phyloP scores from a whole-genome alignment of 371 early-diverging fungal species.

The Blastocladiella emersonii region DNA sequence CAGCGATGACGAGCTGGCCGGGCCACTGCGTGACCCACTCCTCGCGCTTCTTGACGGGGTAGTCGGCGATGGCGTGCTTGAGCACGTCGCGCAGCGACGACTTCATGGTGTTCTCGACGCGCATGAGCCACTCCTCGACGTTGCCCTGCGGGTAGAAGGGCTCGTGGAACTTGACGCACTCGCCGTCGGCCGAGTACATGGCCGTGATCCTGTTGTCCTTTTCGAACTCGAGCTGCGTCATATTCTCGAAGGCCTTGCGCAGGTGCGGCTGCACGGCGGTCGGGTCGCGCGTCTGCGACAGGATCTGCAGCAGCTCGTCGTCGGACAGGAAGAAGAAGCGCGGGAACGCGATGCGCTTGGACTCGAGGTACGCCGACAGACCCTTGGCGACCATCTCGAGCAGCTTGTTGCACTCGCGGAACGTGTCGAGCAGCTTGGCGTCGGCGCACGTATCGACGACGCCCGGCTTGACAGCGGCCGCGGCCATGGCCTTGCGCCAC shows the following conservation, averaged over 20 bases:
- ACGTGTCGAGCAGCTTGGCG: constrained; percentile 33
- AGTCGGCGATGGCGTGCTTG: constrained; percentile 24
- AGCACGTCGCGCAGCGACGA: constrained; percentile 32
- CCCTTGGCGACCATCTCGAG: constrained; percentile 43
- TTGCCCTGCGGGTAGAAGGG: constrained; percentile 37
- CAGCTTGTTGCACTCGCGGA: constrained; percentile 40
- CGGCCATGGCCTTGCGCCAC: constrained; percentile 36
- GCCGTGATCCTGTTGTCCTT: constrained; percentile 28
- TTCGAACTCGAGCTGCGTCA: constrained; percentile 31
- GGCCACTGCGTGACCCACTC: constrained; percentile 38
- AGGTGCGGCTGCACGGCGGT: constrained; percentile 43
- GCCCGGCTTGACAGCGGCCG: constrained; percentile 27
- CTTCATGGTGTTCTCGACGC: constrained; percentile 38
- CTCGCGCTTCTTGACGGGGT: constrained; percentile 22
- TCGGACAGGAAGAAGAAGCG: constrained; percentile 46
- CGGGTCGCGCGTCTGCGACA: constrained; percentile 44
- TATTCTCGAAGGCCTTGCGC: constrained; percentile 43
- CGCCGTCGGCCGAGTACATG: constrained; percentile 40
- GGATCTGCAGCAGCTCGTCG: constrained; percentile 42
- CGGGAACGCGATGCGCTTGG: constrained; percentile 40
- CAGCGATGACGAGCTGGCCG: constrained; percentile 36
- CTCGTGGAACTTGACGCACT: constrained; percentile 25
- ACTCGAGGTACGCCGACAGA: constrained; percentile 38
- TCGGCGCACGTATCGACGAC: constrained; percentile 37
- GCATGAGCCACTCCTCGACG: constrained; percentile 38